Evolutionary conservation across 2,329 filamentous ascomycete species (phyloP).

Genomic region (Emmonsiellopsis sp.): DNA sequence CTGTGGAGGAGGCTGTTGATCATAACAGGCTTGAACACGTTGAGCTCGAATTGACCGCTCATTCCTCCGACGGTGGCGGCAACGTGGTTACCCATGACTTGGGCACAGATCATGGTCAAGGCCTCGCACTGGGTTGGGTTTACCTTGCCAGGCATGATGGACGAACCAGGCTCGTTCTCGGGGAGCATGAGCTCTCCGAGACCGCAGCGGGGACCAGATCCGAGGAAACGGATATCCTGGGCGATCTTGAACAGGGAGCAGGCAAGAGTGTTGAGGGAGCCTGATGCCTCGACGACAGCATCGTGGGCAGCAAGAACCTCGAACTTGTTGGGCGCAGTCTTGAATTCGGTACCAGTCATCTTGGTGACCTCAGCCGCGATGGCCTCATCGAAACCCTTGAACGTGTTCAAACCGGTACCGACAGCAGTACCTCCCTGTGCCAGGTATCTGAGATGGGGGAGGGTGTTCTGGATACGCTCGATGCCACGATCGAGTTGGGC

Average conservation of each 20-base stretch:
- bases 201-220: constrained; percentile 89
- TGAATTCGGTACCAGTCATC: constrained; percentile 88
- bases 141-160: constrained; percentile 99
- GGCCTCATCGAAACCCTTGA: constrained; percentile 87
- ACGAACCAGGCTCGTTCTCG: constrained; percentile 95
- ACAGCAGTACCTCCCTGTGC: constrained; percentile 96
- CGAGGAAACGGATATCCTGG: constrained; percentile 94
- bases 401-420: constrained; percentile 95
- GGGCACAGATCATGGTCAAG: constrained; percentile 92
- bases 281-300: constrained; percentile 87
- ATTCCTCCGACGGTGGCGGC: constrained; percentile 89
- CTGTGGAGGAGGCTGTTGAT: constrained; percentile 95
- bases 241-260: constrained; percentile 93
- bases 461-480: constrained; percentile 69
- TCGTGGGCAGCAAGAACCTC: constrained; percentile 94
- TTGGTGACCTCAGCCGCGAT: constrained; percentile 85
- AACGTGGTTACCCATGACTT: constrained; percentile 96
- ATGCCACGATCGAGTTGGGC: constrained; percentile 88
- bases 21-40: constrained; percentile 96
- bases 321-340: constrained; percentile 98
- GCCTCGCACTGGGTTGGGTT: constrained; percentile 98
- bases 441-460: constrained; percentile 77
- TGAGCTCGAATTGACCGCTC: constrained; percentile 97
- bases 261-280: constrained; percentile 86
- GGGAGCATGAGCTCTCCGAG: constrained; percentile 87